A percentile compares a stretch with the other conserved stretches of the same genome.
Evolutionary conservation across 495 filamentous ascomycete genomes (phyloP).

Genomic region (Collariella sp.): DNA sequence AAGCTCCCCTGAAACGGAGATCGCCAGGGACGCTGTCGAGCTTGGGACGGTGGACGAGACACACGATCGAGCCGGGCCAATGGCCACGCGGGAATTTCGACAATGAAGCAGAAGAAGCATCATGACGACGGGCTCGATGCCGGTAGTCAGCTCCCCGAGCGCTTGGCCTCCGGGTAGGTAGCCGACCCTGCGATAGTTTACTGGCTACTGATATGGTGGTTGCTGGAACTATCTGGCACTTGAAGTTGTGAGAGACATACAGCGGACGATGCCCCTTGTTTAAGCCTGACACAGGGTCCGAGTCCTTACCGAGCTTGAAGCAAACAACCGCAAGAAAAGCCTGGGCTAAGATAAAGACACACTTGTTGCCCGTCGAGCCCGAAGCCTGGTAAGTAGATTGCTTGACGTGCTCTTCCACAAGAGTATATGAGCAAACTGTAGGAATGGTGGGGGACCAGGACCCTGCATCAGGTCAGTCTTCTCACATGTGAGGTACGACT

Average conservation of each 20-base stretch:
- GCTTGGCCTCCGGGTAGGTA: too few species aligned
- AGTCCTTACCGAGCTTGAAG: too few species aligned
- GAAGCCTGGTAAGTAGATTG: too few species aligned
- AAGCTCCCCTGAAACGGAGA: slow-evolving; percentile 13
- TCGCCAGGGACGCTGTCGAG: slow-evolving; percentile 5
- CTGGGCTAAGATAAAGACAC: too few species aligned
- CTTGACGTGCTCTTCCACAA: too few species aligned
- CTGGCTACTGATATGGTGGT: neutral
- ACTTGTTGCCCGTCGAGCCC: too few species aligned
- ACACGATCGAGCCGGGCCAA: slow-evolving; percentile 4
- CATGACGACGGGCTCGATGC: slow-evolving; percentile 2
- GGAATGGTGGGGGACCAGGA: too few species aligned
- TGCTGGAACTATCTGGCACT: neutral
- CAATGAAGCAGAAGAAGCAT: neutral
- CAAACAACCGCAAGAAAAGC: too few species aligned
- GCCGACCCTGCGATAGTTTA: too few species aligned
- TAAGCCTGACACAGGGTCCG: neutral
- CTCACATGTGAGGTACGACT: too few species aligned
- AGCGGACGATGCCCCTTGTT: neutral
- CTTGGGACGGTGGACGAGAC: neutral
- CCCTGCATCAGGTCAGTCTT: too few species aligned
- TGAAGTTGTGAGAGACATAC: neutral
- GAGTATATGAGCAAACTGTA: too few species aligned
- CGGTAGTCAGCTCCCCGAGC: slow-evolving; percentile 1
- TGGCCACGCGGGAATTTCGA: neutral